Base-by-base conservation (phyloP, 192 early-diverging fungal genomes). In the Entomortierella lignicola region DNA sequence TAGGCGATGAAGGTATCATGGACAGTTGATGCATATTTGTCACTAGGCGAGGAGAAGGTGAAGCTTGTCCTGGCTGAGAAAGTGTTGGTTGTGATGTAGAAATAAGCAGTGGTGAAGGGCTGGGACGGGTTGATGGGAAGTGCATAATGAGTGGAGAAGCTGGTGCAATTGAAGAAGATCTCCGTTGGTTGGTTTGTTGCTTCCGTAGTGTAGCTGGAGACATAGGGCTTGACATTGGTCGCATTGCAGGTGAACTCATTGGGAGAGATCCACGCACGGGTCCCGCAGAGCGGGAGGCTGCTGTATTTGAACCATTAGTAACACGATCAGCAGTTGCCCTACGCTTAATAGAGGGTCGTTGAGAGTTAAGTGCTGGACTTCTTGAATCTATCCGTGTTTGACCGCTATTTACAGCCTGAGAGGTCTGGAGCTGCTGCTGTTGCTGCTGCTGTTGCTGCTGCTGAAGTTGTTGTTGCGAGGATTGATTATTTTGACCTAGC, bases 21-120 rank as follows among this genome's bases (percentile, higher is more conserved):
- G 75, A 79, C 4, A 79, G 15, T 23, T 79, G 75, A 30, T 79
- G 75, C 75, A 79, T 79, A 27, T 69, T 79, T 2, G 66, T 79
- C 8, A 70, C 66, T 18, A 79, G 39, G 7, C 75, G 67, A 41
- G 75, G 75, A 7, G 75, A 79, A 34, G 75, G 75, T 7, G 63
- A 79, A 1, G 67, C 54, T 39, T 63, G 68, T 2, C 57, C 34
- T 15, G 57, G 2, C 17, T 63, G 58, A 15, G 65, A 56, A 8
- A 56, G 11, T 8, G n/a, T n/a, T 26, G 75, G 67, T 11, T 79
- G 75, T 2, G 75, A 60, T 41, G 75, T 61, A 27, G 75, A 69
- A 37, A 70, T 79, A 25, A 79, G 75, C 23, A 79, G 42, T 1
- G 75, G 75, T 26, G 75, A 79, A 0, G 75, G 75, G 31, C 51